Conservation (phyloP, 2,329 filamentous ascomycete genomes). For the Pseudomassariella vexata region DNA sequence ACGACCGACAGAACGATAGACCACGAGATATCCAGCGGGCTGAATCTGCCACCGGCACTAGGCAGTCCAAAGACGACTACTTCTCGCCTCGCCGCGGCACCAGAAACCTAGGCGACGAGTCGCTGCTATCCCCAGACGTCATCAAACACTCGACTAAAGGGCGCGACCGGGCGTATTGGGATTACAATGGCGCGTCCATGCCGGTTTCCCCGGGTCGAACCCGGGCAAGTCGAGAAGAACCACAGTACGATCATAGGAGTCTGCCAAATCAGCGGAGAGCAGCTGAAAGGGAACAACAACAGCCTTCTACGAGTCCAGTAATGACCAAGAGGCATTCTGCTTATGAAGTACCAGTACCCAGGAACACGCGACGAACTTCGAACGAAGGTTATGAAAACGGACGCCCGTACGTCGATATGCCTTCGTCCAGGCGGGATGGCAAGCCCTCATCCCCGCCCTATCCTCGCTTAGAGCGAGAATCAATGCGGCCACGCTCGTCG, state of each 20-base stretch:
- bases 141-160: constrained; percentile 25
- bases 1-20: constrained; percentile 6
- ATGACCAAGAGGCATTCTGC: constrained; percentile 18
- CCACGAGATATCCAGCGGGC: constrained; percentile 14
- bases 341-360: constrained; percentile 16
- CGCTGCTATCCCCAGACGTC: constrained; percentile 41
- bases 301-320: constrained; percentile 16
- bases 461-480: constrained; percentile 17
- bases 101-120: constrained; percentile 23
- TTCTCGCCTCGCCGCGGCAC: constrained; percentile 22
- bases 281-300: constrained; percentile 13
- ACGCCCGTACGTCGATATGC: constrained; percentile 12
- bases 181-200: constrained; percentile 17
- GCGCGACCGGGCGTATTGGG: constrained; percentile 19
- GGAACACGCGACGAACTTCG: constrained; percentile 14
- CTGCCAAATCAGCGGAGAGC: constrained; percentile 13
- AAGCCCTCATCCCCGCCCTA: constrained; percentile 11
- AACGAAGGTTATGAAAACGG: constrained; percentile 14
- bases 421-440: constrained; percentile 12
- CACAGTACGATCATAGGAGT: constrained; percentile 15
- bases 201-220: constrained; percentile 15
- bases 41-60: constrained; percentile 18
- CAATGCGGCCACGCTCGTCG: constrained; percentile 14
- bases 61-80: constrained; percentile 26
- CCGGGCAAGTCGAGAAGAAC: constrained; percentile 13